These are phyloP conservation scores for Wickerhamiella shivajii DNA, from an alignment of 805 yeast species.

Conservation along the genomic window DNA sequence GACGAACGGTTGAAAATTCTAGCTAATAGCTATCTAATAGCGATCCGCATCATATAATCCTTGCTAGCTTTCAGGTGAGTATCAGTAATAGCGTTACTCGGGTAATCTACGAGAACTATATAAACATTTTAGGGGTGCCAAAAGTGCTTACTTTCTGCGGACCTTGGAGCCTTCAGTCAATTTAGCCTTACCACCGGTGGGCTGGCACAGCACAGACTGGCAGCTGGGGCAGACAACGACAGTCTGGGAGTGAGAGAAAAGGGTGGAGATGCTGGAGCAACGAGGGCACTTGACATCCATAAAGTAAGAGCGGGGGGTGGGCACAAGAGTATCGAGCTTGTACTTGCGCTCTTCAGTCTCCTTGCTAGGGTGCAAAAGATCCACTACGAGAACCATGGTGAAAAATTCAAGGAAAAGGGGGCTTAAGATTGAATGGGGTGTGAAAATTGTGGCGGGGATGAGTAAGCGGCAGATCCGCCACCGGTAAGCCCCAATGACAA, in stretches of 20 bases:
- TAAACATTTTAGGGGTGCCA: background rate
- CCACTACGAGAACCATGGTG: conserved; percentile 98
- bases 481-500: no score
- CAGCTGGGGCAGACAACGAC: conserved; percentile 99
- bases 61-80: no score
- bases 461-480: no score
- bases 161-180: conserved; percentile 99
- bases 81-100: no score
- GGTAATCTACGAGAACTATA: no score
- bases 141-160: conserved; percentile 91
- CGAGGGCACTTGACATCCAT: conserved; percentile 99
- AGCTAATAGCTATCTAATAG: no score
- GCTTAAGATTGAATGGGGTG: no score
- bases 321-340: conserved; percentile 95
- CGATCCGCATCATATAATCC: no score
- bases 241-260: conserved; percentile 99
- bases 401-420: no score
- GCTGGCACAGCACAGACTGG: conserved; percentile 95
- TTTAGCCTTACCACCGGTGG: conserved; percentile 99
- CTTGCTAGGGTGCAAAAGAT: conserved; percentile 95
- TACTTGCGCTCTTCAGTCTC: conserved; percentile 93
- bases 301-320: conserved; percentile 96
- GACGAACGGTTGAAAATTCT: no score
- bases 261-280: conserved; percentile 97
- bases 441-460: no score